Conservation (phyloP, 805 yeast species). For the Wickerhamia fluorescens region DNA sequence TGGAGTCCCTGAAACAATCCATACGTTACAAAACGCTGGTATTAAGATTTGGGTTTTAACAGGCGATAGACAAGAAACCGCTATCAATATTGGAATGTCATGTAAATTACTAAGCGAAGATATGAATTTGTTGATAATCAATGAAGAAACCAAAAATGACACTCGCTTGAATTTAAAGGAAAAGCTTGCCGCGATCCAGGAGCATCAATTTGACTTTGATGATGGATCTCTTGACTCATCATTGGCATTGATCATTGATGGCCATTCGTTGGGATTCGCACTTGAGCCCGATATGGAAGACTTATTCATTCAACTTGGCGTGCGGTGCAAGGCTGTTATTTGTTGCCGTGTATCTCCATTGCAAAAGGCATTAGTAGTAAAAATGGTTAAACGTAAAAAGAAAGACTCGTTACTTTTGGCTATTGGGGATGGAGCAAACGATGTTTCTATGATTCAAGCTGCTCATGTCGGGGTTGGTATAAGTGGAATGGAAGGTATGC, state of each 20-base stretch:
- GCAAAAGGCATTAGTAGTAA: constrained; percentile 94
- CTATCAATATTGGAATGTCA: constrained; percentile 97
- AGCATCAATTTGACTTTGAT: constrained; percentile 56
- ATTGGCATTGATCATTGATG: constrained; percentile 88
- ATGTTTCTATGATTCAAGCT: constrained; percentile 98
- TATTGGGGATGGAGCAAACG: constrained; percentile 98
- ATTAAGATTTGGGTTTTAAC: constrained; percentile 96
- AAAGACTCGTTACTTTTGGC: constrained; percentile 74
- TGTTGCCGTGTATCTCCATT: constrained; percentile 98
- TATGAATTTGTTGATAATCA: constrained; percentile 85
- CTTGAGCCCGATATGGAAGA: constrained; percentile 76
- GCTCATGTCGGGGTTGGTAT: constrained; percentile 99
- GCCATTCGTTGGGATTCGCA: constrained; percentile 83
- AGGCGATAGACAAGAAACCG: constrained; percentile 98
- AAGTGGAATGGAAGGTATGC: constrained; percentile 99
- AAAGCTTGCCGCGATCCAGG: constrained; percentile 67
- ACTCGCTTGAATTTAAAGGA: constrained; percentile 65
- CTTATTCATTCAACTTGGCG: constrained; percentile 69
- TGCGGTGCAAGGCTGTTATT: constrained; percentile 88
- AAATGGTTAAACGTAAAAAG: constrained; percentile 77
- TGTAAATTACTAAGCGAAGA: constrained; percentile 91
- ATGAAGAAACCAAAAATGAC: constrained; percentile 78
- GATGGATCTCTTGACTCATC: constrained; percentile 56
- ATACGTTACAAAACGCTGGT: constrained; percentile 92
- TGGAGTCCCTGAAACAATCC: constrained; percentile 97